Percentiles rank a stretch among this genome's conserved stretches.
Evolutionary conservation across 2,329 filamentous ascomycete species (phyloP).

Genomic region (Claviceps arundinis): DNA sequence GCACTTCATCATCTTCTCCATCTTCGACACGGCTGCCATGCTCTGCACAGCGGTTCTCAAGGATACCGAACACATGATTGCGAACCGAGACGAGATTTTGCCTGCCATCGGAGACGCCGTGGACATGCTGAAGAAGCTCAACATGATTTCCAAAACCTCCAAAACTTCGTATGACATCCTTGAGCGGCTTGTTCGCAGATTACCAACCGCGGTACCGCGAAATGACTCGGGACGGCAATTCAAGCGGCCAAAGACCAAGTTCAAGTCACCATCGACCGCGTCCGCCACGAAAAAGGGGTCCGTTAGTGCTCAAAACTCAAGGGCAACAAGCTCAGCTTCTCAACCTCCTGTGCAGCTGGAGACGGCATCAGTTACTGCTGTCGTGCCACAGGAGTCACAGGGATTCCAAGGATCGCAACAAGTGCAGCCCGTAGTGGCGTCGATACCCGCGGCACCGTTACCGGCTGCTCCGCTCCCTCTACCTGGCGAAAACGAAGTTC

Average conservation of each 20-base stretch:
- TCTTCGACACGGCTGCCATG: conserved; percentile 37
- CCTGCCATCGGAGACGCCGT: conserved; percentile 23
- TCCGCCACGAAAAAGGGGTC: background rate
- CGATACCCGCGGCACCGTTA: background rate
- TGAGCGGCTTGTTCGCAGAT: conserved; percentile 14
- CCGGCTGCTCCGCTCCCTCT: background rate
- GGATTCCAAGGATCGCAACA: background rate
- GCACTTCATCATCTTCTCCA: conserved; percentile 36
- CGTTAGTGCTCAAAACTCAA: background rate
- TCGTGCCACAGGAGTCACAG: background rate
- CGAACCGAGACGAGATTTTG: conserved; percentile 25
- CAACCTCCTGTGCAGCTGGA: background rate
- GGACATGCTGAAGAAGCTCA: conserved; percentile 18
- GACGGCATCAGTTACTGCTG: background rate
- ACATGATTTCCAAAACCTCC: conserved; percentile 19
- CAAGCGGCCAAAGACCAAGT: conserved; percentile 3
- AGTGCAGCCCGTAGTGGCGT: background rate
- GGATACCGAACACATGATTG: conserved; percentile 25
- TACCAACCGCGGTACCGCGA: conserved; percentile 9
- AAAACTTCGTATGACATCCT: conserved; percentile 23
- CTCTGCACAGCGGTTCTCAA: conserved; percentile 37
- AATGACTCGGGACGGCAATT: conserved; percentile 1
- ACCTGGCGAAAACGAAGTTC: background rate
- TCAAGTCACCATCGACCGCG: background rate
- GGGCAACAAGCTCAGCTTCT: background rate